phyloP scores from a whole-genome alignment of 2,329 filamentous ascomycete species.

The Phoma sp. region DNA sequence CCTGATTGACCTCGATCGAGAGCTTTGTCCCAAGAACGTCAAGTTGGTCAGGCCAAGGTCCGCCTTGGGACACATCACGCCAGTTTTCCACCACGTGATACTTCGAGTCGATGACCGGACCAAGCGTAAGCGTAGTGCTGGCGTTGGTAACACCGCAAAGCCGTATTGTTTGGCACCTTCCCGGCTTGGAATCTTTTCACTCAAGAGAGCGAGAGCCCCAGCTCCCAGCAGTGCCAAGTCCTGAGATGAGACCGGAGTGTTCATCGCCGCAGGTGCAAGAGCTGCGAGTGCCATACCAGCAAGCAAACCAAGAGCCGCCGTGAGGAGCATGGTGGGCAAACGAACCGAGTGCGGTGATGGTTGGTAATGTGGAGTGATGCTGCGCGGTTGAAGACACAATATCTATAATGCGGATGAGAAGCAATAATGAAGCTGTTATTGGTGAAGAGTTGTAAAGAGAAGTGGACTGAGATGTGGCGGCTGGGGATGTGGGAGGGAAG shows the following conservation, averaged over 20 bases:
- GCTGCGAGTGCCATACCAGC: not conserved
- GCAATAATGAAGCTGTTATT: not conserved
- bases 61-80: no score
- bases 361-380: not conserved
- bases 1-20: no score
- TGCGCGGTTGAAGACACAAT: not conserved
- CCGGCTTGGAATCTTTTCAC: not conserved
- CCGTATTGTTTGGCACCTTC: not conserved
- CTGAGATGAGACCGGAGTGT: not conserved
- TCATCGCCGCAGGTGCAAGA: not conserved
- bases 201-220: not conserved
- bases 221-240: not conserved
- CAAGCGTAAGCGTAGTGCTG: not conserved
- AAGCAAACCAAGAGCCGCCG: not conserved
- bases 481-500: not conserved
- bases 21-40: no score
- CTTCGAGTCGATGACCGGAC: no score
- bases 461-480: not conserved
- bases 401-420: not conserved
- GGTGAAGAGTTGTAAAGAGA: not conserved
- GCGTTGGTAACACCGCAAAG: not conserved
- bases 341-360: not conserved
- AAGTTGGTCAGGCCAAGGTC: no score
- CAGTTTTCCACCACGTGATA: no score
- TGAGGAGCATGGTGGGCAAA: not conserved